A percentile compares a stretch with the other conserved stretches of the same genome.
Conservation (phyloP, 768 basidiomycete genomes). For the Leucosporidium scottii region DNA sequence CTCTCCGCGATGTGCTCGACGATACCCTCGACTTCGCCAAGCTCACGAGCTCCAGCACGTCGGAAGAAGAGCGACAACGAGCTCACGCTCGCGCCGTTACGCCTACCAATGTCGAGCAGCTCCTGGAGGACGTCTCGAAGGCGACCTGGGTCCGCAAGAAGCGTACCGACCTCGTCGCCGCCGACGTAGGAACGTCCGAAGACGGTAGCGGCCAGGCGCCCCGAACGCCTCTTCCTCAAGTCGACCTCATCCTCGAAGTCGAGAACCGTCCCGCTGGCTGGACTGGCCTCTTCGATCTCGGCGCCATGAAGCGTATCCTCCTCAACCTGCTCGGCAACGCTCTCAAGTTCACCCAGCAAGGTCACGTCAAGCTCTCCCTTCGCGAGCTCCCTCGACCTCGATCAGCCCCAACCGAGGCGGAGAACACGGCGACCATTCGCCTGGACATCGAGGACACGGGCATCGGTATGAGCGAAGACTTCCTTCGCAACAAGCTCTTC, state of each 20-base stretch:
- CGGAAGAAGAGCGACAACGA: neutral
- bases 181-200: neutral
- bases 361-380: constrained; percentile 15
- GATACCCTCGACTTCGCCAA: constrained; percentile 28
- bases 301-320: constrained; percentile 12
- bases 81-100: neutral
- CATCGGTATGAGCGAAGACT: neutral
- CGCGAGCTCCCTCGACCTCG: neutral
- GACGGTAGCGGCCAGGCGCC: neutral
- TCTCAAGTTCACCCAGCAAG: constrained; percentile 15
- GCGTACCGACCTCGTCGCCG: constrained; percentile 13
- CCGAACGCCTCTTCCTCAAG: neutral
- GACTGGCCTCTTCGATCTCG: constrained; percentile 10
- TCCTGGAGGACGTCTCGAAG: constrained; percentile 14
- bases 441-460: neutral
- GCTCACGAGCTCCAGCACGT: constrained; percentile 10
- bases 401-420: too few species aligned
- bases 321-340: constrained; percentile 19
- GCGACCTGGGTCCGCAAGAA: constrained; percentile 21
- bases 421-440: neutral
- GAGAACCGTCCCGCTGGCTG: constrained; percentile 5
- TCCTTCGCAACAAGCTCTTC: neutral
- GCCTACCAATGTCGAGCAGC: neutral
- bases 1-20: constrained; percentile 18
- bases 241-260: constrained; percentile 24